phyloP scores from a whole-genome alignment of 495 filamentous ascomycete species.

The Chaetomium fimeti region DNA sequence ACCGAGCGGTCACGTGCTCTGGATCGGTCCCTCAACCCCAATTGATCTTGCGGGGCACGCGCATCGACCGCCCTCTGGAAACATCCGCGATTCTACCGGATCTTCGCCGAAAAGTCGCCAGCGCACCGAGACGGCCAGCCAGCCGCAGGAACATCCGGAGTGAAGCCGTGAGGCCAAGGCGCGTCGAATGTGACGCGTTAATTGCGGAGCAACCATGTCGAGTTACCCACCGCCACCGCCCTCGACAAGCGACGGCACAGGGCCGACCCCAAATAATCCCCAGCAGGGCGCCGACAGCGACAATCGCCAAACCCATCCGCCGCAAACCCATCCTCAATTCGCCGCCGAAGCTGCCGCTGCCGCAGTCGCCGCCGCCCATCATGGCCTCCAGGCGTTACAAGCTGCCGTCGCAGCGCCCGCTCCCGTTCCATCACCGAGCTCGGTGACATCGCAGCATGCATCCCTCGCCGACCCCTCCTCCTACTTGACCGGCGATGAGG shows the following conservation, averaged over 20 bases:
- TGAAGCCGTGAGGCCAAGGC: slow-evolving; percentile 18
- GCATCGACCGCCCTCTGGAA: background rate
- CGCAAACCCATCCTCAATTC: slow-evolving; percentile 18
- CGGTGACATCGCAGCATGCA: slow-evolving; percentile 28
- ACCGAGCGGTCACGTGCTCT: background rate
- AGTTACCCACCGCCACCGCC: slow-evolving; percentile 29
- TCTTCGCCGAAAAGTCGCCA: slow-evolving; percentile 32
- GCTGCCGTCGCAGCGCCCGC: slow-evolving; percentile 39
- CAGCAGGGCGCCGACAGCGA: slow-evolving; percentile 6
- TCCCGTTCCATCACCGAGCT: slow-evolving; percentile 16
- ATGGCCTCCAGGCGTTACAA: slow-evolving; percentile 47
- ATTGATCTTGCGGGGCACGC: too few species aligned
- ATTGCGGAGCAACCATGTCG: slow-evolving; percentile 17
- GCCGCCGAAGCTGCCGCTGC: slow-evolving; percentile 27
- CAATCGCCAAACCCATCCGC: slow-evolving; percentile 2
- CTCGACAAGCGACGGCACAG: slow-evolving; percentile 14
- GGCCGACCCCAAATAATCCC: background rate
- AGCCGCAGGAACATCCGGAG: slow-evolving; percentile 18
- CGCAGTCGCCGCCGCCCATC: slow-evolving; percentile 40
- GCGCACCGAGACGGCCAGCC: background rate
- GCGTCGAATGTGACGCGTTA: slow-evolving; percentile 16
- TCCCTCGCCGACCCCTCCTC: slow-evolving; percentile 26
- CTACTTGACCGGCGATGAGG: slow-evolving; percentile 27
- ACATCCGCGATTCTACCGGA: slow-evolving; percentile 33
- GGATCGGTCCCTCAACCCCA: too few species aligned